Evolutionary conservation across 176 grass and related monocot species (phyloP).

Genomic region (Oryza glaberrima): DNA sequence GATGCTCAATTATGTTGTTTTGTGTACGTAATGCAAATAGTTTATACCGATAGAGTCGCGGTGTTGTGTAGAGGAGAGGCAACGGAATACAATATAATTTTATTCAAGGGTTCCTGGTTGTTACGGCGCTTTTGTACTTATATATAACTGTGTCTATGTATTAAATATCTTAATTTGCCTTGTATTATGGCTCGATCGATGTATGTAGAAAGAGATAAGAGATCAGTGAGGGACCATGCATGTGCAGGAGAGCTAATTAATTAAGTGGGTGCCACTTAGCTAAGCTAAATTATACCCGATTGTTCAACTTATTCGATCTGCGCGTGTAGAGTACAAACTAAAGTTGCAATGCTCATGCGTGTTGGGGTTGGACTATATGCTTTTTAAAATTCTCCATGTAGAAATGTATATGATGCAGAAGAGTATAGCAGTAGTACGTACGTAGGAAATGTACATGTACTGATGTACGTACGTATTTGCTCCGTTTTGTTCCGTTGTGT

Average conservation of each 20-base stretch:
- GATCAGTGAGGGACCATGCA: conserved; percentile 14
- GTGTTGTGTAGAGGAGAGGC: conserved; percentile 52
- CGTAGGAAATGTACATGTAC: background rate
- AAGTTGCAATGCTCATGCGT: conserved; percentile 48
- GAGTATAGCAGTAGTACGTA: background rate
- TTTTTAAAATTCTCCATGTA: conserved; percentile 18
- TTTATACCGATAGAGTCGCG: conserved; percentile 14
- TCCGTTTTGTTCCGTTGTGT: conserved; percentile 51
- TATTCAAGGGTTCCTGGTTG: conserved; percentile 34
- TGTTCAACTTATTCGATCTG: conserved; percentile 27
- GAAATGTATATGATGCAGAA: background rate
- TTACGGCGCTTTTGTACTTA: background rate
- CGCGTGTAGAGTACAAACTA: conserved; percentile 26
- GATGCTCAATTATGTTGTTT: conserved; percentile 34
- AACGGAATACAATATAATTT: conserved; percentile 26
- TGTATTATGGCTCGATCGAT: conserved; percentile 30
- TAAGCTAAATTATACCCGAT: conserved; percentile 13
- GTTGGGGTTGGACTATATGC: background rate
- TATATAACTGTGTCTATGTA: background rate
- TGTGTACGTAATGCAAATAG: conserved; percentile 36
- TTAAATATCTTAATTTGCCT: background rate
- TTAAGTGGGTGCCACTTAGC: conserved; percentile 60
- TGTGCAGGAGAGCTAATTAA: conserved; percentile 27
- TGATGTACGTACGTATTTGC: conserved; percentile 12
- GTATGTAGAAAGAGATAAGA: conserved; percentile 20